Base-by-base conservation (phyloP, 140 eudicot species). In the Ambrosia hybrid region DNA sequence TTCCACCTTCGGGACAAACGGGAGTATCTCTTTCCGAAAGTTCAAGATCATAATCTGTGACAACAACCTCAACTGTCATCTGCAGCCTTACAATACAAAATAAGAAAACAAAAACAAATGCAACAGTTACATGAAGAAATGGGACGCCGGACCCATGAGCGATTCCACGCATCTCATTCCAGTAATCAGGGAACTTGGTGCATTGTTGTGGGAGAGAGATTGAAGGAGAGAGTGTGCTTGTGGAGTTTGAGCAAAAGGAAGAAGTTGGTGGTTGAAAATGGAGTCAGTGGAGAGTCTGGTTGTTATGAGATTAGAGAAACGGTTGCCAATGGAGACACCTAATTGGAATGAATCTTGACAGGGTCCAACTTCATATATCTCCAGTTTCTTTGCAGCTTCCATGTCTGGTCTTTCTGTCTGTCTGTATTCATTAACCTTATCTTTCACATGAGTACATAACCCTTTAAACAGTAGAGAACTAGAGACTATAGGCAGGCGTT, bases 21-120 rank as follows among this genome's bases (percentile, higher is more conserved):
- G 92, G 30, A 94, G 81, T 49, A 94, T 90, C 85, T 94, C 96
- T 70, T 90, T 94, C 61, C 99, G 85, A 74, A 94, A 90, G 83
- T 94, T 90, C 55, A 94, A 79, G 45, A 90, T 69, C 81, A 86
- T 84, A 55, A 94, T 83, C 99, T 94, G 79, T 58, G 9, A 61
- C 17, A 48, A 48, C n/a, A 48, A 11, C 53, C 2, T 48, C 53
- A 48, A 11, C 46, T 48, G 53, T 48, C 13, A 48, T 9, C 5
- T 2, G 36, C n/a, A 12, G 4, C 34, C 15, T 13, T 49, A 16
- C 16, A 41, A 75, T 21, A 38, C 2, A 9, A 14, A 49, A 14
- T 5, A 30, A 9, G 58, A 37, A 33, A 77, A 62, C 36, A 52
- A 4, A 73, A 68, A 16, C 57, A 10, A 1, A 3, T 2, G 2